Evolutionary conservation across 257 asterid species (phyloP).

Genomic region (Nicotiana knightiana): DNA sequence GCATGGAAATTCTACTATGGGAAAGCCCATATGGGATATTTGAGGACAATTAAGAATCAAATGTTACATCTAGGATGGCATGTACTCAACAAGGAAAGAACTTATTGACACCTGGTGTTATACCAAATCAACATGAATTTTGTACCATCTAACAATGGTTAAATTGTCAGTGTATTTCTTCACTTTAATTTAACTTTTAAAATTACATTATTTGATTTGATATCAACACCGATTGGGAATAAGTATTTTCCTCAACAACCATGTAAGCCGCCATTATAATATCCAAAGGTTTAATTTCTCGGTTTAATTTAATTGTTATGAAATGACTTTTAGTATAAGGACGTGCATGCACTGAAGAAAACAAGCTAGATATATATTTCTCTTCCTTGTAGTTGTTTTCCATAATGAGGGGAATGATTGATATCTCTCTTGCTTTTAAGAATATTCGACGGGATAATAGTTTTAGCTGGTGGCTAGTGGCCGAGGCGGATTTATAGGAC

Average conservation of each 20-base stretch:
- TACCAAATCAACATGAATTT: not conserved
- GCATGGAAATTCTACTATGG: conserved; percentile 40
- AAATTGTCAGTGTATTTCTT: not conserved
- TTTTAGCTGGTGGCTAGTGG: no score
- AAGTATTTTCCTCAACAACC: not conserved
- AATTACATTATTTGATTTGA: not conserved
- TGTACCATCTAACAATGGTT: not conserved
- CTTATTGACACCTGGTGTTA: not conserved
- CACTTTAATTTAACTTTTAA: not conserved
- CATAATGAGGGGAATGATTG: no score
- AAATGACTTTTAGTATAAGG: not conserved
- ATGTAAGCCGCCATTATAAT: not conserved
- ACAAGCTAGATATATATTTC: not conserved
- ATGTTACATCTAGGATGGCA: not conserved
- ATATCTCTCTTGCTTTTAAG: no score
- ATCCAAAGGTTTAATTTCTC: not conserved
- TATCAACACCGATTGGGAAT: not conserved
- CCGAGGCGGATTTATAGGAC: no score
- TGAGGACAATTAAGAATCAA: not conserved
- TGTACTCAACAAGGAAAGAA: not conserved
- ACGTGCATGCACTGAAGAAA: not conserved
- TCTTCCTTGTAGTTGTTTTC: no score
- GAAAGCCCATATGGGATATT: conserved; percentile 45
- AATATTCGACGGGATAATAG: no score
- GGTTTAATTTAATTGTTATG: not conserved